Base-by-base conservation (phyloP, 1,284 basidiomycete species). In the Naganishia sp. region DNA sequence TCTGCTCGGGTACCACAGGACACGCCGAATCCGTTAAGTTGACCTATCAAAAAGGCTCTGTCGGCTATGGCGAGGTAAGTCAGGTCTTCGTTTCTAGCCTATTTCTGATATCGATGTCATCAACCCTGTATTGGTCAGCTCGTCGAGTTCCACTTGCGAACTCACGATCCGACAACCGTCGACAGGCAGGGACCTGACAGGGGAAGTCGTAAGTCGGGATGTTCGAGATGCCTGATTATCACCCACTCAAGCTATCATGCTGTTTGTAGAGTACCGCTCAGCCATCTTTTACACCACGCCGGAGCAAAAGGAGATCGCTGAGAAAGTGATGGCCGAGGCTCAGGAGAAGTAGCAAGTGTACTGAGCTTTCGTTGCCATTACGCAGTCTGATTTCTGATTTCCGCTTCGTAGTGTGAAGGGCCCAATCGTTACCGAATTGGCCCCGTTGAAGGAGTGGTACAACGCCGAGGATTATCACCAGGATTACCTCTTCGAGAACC, bases 1-100 rank as follows among this genome's bases (percentile, higher is more conserved):
- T 97, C 21, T 94, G 93, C 79, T 81, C 84, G 6, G 94, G 93
- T 3, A 72, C 80, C 18, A 97, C 95, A 0, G 86, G 88, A 48
- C 93, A 97, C 77, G 95, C 95, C 3, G 95, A 99, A 80, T 89
- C 92, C 1, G 80, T 93, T 65, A 86, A 86, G 75, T 86, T 98
- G 70, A 87, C 89, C 73, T 99, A 93, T 73, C 91, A 94, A 77
- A 90, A 89, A 0, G 81, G 80, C 42, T 81, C 88, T 45, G 87
- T 95, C 18, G 83, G 83, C 28, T 96, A 94, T 72, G 90, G 82
- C 23, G 88, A 94, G 75, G 85, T 96, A 54, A 48, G 10, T n/a
- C 28, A 48, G 23, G 28, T 28, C 28, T 28, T 1, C 28, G 28
- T 28, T 2, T 1, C 28, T 5, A 28, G 5, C 28, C 2, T 28